Conservation (phyloP, 441 rosid species). For the Jatropha multifida region DNA sequence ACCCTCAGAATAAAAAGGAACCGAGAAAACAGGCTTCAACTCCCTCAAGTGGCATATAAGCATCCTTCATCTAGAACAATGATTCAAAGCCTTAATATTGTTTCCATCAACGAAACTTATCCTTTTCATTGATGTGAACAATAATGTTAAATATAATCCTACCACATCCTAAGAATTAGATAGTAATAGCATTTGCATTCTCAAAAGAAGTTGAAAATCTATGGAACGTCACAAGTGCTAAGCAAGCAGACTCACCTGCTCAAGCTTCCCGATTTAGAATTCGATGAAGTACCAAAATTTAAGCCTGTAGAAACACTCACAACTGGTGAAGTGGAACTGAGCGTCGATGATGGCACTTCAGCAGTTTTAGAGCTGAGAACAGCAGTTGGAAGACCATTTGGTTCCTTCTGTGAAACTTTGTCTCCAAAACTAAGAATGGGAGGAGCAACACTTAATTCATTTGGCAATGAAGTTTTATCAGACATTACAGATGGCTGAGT, state of each 20-base stretch:
- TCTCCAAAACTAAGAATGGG: slow-evolving; percentile 32
- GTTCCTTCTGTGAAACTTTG: slow-evolving; percentile 33
- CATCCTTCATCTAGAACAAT: background rate
- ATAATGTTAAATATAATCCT: background rate
- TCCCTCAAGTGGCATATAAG: background rate
- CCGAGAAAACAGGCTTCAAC: background rate
- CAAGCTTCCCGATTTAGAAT: slow-evolving; percentile 33
- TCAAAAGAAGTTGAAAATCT: background rate
- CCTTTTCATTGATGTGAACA: background rate
- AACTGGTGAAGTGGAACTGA: slow-evolving; percentile 19
- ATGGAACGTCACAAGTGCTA: background rate
- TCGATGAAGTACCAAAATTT: slow-evolving; percentile 27
- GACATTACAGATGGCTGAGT: slow-evolving; percentile 35
- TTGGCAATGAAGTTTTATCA: slow-evolving; percentile 26
- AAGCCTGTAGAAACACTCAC: slow-evolving; percentile 27
- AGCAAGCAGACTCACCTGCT: slow-evolving; percentile 40
- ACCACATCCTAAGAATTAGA: background rate
- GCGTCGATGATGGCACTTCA: slow-evolving; percentile 22
- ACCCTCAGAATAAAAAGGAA: background rate
- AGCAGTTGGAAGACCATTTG: slow-evolving; percentile 30
- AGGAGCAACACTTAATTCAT: slow-evolving; percentile 27
- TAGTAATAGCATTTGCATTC: background rate
- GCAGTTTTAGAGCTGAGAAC: slow-evolving; percentile 25
- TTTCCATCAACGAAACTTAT: background rate
- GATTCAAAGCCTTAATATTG: background rate